Evolutionary conservation across 495 filamentous ascomycete genomes (phyloP).

Genomic region (Trichocladium antarcticum): DNA sequence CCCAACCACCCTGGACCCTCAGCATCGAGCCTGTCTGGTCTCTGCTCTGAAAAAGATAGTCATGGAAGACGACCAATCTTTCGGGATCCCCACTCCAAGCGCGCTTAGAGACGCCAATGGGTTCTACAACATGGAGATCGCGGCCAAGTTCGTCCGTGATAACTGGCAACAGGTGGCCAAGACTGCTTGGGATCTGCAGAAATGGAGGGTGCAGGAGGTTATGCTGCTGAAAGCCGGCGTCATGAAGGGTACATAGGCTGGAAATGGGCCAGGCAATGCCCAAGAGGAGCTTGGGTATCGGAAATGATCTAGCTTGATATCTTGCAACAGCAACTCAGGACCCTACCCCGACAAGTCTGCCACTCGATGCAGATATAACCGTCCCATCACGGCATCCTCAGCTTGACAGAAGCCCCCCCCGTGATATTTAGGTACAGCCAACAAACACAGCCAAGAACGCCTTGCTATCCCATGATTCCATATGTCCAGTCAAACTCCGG

Average conservation of each 20-base stretch:
- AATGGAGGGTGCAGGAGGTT: conserved; percentile 13
- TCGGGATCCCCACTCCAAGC: conserved; percentile 17
- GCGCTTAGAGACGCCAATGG: conserved; percentile 24
- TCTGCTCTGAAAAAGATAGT: conserved; percentile 31
- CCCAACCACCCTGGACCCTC: conserved; percentile 11
- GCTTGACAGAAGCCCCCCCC: background rate
- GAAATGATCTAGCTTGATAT: background rate
- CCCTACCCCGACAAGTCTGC: background rate
- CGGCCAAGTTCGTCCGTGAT: conserved; percentile 26
- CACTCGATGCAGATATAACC: too few species aligned
- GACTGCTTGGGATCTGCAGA: conserved; percentile 22
- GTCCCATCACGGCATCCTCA: too few species aligned
- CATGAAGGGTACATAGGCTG: background rate
- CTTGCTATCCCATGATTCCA: background rate
- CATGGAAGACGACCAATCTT: conserved; percentile 23
- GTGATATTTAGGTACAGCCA: background rate
- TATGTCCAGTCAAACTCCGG: background rate
- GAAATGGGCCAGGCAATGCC: background rate
- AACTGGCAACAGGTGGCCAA: conserved; percentile 28
- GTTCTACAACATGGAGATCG: conserved; percentile 27
- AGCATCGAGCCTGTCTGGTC: conserved; percentile 17
- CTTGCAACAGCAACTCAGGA: background rate
- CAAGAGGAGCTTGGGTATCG: background rate
- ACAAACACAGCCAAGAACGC: background rate
- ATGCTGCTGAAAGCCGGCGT: conserved; percentile 13